These are phyloP conservation scores for Phytophthora litchii DNA, from an alignment of 352 stramenopile genomes.

Conservation along the genomic window DNA sequence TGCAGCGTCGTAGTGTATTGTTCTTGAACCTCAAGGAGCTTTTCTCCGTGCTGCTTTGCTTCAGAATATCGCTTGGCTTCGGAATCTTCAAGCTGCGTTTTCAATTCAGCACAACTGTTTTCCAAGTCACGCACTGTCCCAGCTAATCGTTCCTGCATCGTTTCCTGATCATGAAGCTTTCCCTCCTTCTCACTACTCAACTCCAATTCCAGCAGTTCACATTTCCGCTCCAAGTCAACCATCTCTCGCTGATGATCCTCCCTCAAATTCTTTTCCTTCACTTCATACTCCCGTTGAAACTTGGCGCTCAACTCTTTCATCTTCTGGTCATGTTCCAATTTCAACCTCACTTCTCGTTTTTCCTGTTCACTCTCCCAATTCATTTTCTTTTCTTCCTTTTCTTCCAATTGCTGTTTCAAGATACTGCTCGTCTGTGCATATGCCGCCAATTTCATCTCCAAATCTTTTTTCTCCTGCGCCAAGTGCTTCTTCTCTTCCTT, in stretches of 20 bases:
- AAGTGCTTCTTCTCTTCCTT: constrained; percentile 23
- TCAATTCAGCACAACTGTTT: constrained; percentile 9
- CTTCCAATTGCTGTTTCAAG: constrained; percentile 34
- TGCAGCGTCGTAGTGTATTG: constrained; percentile 1
- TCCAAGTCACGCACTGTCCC: constrained; percentile 14
- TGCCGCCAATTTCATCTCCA: constrained; percentile 19
- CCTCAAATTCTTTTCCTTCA: constrained; percentile 2
- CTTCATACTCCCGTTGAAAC: constrained; percentile 2
- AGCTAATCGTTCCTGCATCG: constrained; percentile 1
- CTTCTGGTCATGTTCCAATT: constrained; percentile 13
- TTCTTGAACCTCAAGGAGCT: neutral
- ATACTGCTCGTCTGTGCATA: constrained; percentile 35
- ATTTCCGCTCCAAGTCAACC: constrained; percentile 17
- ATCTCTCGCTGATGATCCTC: constrained; percentile 11
- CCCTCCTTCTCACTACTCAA: constrained; percentile 21
- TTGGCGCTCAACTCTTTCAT: constrained; percentile 6
- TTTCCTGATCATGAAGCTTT: constrained; percentile 10
- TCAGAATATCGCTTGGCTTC: constrained; percentile 9
- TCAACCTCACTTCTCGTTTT: constrained; percentile 3
- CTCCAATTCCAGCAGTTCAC: constrained; percentile 13
- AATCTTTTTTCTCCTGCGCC: constrained; percentile 11
- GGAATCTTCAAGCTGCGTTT: constrained; percentile 5
- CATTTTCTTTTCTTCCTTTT: constrained; percentile 26
- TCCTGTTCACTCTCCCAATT: constrained; percentile 9
- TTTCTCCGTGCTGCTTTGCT: constrained; percentile 4